phyloP scores from a whole-genome alignment of 441 rosid species.

The Arabidopsis hybrid region DNA sequence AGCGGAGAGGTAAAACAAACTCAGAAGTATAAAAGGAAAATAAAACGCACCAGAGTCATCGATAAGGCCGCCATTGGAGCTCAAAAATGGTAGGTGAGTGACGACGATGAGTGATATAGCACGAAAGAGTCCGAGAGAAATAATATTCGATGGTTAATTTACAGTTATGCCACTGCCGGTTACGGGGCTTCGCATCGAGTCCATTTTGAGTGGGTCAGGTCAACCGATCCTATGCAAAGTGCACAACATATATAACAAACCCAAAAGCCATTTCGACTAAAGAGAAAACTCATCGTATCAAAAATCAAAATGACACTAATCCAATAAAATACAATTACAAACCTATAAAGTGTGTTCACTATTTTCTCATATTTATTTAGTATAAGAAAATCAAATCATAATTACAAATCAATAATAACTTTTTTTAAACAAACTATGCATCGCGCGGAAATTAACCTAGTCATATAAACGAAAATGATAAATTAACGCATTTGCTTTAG shows the following conservation, averaged over 20 bases:
- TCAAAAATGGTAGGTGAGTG: slow-evolving; percentile 33
- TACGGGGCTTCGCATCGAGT: background rate
- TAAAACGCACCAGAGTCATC: slow-evolving; percentile 53
- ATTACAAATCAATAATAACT: background rate
- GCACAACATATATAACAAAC: background rate
- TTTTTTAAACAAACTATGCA: background rate
- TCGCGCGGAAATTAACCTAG: background rate
- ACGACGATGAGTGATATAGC: slow-evolving; percentile 31
- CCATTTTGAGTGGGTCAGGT: background rate
- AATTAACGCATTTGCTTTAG: too few relatives aligned
- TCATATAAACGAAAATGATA: background rate
- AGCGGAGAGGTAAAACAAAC: background rate
- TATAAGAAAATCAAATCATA: background rate
- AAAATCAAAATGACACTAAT: background rate
- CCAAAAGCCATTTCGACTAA: background rate
- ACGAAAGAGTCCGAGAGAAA: slow-evolving; percentile 2
- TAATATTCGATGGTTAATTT: background rate
- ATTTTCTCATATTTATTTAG: background rate
- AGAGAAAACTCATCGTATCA: background rate
- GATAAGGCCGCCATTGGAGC: slow-evolving; percentile 68
- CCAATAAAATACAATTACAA: background rate
- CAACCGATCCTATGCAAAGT: background rate
- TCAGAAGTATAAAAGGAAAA: background rate
- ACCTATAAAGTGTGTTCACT: background rate
- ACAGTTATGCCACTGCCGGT: background rate